A percentile compares a stretch with the other conserved stretches of the same genome.
Conservation (phyloP, 768 basidiomycete genomes). For the Lactarius indigo region DNA sequence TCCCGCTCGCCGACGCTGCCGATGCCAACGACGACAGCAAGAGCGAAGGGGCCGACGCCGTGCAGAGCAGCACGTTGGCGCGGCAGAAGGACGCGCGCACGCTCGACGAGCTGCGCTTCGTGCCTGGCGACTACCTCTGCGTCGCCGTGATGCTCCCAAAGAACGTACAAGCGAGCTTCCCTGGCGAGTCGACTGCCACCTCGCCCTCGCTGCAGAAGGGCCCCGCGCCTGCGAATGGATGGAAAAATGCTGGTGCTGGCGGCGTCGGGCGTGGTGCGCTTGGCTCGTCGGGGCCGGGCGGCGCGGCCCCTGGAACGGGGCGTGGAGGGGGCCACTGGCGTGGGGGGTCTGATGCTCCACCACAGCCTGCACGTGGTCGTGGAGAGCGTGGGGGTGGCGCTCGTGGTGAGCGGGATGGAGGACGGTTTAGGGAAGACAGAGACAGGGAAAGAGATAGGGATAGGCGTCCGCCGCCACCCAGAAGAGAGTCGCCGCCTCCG, state of each 20-base stretch:
- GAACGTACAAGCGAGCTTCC: slow-evolving; percentile 37
- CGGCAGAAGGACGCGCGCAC: slow-evolving; percentile 54
- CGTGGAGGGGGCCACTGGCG: slow-evolving; percentile 72
- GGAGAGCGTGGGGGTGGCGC: slow-evolving; percentile 44
- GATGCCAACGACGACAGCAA: slow-evolving; percentile 10
- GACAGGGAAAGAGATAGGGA: slow-evolving; percentile 38
- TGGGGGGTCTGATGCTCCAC: slow-evolving; percentile 55
- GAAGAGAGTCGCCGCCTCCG: slow-evolving; percentile 44
- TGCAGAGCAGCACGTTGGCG: slow-evolving; percentile 20
- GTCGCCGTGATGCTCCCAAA: slow-evolving; percentile 76
- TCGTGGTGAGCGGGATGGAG: slow-evolving; percentile 28
- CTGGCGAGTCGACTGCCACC: slow-evolving; percentile 41
- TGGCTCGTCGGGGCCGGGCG: slow-evolving; percentile 37
- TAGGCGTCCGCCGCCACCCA: slow-evolving; percentile 38
- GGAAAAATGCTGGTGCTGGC: slow-evolving; percentile 33
- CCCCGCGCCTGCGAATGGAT: slow-evolving; percentile 34
- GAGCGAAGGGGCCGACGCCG: not conserved
- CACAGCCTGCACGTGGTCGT: slow-evolving; percentile 35
- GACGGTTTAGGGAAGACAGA: slow-evolving; percentile 43
- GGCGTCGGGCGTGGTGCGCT: slow-evolving; percentile 44
- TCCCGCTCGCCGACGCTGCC: slow-evolving; percentile 46
- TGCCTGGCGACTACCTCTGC: slow-evolving; percentile 77
- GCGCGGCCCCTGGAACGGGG: slow-evolving; percentile 36
- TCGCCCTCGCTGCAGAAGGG: slow-evolving; percentile 40
- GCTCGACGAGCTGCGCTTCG: slow-evolving; percentile 73